These are phyloP conservation scores for Claviceps cyperi DNA, from an alignment of 2,329 filamentous ascomycete species.

Conservation along the genomic window DNA sequence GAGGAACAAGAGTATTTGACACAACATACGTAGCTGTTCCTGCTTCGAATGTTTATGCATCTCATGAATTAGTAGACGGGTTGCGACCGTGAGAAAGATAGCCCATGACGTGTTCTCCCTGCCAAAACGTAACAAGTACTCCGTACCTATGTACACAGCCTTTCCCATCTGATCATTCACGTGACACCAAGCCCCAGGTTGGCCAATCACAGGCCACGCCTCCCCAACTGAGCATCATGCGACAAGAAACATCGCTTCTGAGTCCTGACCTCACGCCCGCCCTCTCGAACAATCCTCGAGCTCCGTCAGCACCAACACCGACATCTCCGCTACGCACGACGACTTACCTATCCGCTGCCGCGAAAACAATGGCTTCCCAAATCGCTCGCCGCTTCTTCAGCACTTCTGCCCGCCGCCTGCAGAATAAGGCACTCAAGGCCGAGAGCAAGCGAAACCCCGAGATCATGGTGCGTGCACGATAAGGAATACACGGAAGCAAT, in stretches of 20 bases:
- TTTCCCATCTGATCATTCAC: background rate
- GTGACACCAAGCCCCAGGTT: background rate
- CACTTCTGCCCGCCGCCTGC: conserved; percentile 37
- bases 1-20: background rate
- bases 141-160: background rate
- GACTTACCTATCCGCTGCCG: conserved; percentile 8
- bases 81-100: too few relatives aligned
- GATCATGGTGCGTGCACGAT: conserved; percentile 25
- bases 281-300: too few relatives aligned
- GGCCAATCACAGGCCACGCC: conserved; percentile 1
- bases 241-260: background rate
- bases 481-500: conserved; percentile 1
- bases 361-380: conserved; percentile 36
- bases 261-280: background rate
- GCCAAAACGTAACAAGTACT: too few relatives aligned
- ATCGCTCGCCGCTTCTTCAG: conserved; percentile 42
- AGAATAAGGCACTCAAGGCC: conserved; percentile 36
- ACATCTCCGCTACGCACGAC: background rate
- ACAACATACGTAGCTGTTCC: background rate
- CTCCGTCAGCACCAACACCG: too few relatives aligned
- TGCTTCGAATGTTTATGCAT: too few relatives aligned
- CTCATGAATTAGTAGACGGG: too few relatives aligned
- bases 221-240: background rate
- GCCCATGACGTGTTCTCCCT: background rate
- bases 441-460: conserved; percentile 42